A percentile compares a stretch with the other conserved stretches of the same genome.
Conservation (phyloP, 2,329 filamentous ascomycete genomes). For the Sarocladiaceae sp. region DNA sequence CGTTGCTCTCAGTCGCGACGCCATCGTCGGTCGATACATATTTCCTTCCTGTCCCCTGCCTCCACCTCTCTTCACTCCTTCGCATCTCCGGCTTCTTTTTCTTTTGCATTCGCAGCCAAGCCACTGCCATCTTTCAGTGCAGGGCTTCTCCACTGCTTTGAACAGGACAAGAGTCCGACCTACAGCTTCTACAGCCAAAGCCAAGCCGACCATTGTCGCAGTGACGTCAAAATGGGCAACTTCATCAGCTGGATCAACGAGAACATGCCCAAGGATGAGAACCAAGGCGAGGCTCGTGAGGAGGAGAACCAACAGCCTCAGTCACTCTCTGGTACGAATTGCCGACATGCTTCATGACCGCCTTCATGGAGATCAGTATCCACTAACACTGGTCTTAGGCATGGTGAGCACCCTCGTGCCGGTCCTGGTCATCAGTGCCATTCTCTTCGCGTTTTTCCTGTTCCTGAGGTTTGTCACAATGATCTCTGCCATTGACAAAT, state of each 20-base stretch:
- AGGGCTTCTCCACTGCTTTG: not conserved
- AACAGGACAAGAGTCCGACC: conserved; percentile 9
- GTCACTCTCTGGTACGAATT: conserved; percentile 32
- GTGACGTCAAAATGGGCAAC: conserved; percentile 9
- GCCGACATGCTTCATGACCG: too few relatives aligned
- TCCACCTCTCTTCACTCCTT: too few relatives aligned
- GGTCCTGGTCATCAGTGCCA: conserved; percentile 38
- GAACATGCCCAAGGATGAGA: conserved; percentile 19
- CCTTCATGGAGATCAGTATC: too few relatives aligned
- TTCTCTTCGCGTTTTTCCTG: conserved; percentile 48
- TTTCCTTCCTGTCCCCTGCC: not conserved
- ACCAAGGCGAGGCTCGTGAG: conserved; percentile 18
- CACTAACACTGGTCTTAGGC: conserved; percentile 18
- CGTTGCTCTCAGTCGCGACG: conserved; percentile 2
- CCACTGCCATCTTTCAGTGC: not conserved
- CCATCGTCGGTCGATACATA: conserved; percentile 3
- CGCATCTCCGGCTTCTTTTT: too few relatives aligned
- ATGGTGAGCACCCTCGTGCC: conserved; percentile 48
- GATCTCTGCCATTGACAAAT: too few relatives aligned
- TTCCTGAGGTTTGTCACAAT: conserved; percentile 22
- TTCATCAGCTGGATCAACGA: conserved; percentile 33
- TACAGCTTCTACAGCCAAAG: conserved; percentile 3
- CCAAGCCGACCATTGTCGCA: conserved; percentile 3
- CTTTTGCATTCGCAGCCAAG: not conserved
- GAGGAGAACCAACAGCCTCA: conserved; percentile 22